These are phyloP conservation scores for Amanita brunnescens DNA, from an alignment of 768 basidiomycete genomes.

Conservation along the genomic window DNA sequence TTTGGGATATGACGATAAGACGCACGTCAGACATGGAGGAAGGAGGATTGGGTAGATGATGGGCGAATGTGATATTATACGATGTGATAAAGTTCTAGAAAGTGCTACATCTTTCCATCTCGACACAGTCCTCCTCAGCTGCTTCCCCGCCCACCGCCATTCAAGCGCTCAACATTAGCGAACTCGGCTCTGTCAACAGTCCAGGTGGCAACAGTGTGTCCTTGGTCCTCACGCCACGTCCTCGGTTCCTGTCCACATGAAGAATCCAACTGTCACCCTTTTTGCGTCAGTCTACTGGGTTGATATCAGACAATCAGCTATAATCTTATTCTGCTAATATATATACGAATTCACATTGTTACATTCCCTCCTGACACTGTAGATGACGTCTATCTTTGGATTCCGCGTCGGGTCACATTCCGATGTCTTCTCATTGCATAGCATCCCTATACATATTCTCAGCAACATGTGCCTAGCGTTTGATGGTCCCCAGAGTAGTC, in stretches of 20 bases:
- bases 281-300: background rate
- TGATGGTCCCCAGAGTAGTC: too few relatives aligned
- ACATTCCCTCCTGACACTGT: background rate
- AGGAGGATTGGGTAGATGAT: background rate
- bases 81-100: constrained; percentile 19
- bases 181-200: background rate
- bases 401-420: background rate
- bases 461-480: background rate
- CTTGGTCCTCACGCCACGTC: constrained; percentile 5
- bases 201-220: constrained; percentile 1
- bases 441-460: background rate
- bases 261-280: background rate
- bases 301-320: background rate
- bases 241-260: background rate
- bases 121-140: constrained; percentile 19
- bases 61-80: constrained; percentile 10
- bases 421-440: background rate
- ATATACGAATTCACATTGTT: background rate
- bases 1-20: constrained; percentile 1
- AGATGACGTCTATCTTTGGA: background rate
- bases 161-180: background rate
- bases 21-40: constrained; percentile 33
- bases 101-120: constrained; percentile 15
- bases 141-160: background rate
- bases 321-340: background rate